These are phyloP conservation scores for Thozetella sp. DNA, from an alignment of 495 filamentous ascomycete species.

Conservation along the genomic window DNA sequence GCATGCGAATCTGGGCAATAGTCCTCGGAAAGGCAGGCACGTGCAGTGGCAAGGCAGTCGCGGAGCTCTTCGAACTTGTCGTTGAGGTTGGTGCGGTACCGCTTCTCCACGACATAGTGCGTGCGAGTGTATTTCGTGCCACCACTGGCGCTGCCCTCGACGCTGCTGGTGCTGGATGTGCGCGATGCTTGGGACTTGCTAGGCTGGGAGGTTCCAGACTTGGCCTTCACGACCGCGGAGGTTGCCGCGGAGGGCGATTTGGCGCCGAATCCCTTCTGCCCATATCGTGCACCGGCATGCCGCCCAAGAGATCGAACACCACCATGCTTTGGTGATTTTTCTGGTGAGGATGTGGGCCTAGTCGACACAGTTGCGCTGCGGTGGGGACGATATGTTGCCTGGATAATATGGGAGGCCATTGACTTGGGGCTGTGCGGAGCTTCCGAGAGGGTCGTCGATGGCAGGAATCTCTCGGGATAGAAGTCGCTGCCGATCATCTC, in stretches of 20 bases:
- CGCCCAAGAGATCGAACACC: background rate
- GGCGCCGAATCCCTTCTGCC: background rate
- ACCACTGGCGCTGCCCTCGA: background rate
- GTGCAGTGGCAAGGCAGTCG: background rate
- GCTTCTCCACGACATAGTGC: conserved; percentile 1
- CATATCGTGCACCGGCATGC: background rate
- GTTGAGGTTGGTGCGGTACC: conserved; percentile 2
- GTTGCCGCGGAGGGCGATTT: background rate
- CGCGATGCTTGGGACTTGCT: background rate
- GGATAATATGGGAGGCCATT: no score
- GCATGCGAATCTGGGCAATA: background rate
- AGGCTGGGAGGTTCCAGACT: background rate
- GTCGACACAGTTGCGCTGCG: background rate
- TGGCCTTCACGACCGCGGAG: background rate
- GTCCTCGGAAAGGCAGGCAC: background rate
- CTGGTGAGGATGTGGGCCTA: background rate
- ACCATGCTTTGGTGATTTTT: background rate
- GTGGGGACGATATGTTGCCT: background rate
- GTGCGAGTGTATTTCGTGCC: background rate
- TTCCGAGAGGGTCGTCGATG: background rate
- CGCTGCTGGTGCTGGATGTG: background rate
- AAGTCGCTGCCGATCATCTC: conserved; percentile 1
- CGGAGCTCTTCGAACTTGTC: conserved; percentile 2
- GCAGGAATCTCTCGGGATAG: background rate
- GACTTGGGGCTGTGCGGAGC: background rate